These are phyloP conservation scores for Kluyveromyces dobzhanskii DNA, from an alignment of 805 yeast genomes.

Conservation along the genomic window DNA sequence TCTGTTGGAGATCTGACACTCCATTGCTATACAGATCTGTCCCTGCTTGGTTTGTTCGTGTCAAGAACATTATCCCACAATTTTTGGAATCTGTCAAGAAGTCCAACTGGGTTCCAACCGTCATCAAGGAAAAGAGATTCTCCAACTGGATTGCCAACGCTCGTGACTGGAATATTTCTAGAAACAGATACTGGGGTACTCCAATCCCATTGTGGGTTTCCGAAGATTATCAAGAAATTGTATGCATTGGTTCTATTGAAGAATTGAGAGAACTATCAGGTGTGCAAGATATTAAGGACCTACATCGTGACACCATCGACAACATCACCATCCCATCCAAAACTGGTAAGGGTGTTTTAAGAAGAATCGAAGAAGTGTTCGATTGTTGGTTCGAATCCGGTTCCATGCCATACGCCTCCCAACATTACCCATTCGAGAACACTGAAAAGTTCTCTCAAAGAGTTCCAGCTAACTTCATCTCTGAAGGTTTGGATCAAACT, in stretches of 20 bases:
- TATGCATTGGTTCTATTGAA: conserved; percentile 85
- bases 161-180: conserved; percentile 97
- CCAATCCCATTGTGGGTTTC: conserved; percentile 98
- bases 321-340: conserved; percentile 87
- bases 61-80: conserved; percentile 77
- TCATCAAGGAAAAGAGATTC: conserved; percentile 89
- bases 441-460: conserved; percentile 57
- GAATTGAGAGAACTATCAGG: conserved; percentile 86
- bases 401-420: conserved; percentile 96
- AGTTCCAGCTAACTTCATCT: conserved; percentile 96
- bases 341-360: conserved; percentile 78
- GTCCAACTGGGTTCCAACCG: conserved; percentile 91
- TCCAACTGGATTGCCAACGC: conserved; percentile 98
- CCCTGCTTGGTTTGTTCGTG: conserved; percentile 97
- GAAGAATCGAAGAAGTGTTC: conserved; percentile 93
- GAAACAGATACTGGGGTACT: conserved; percentile 99
- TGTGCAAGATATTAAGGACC: conserved; percentile 67
- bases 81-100: conserved; percentile 78
- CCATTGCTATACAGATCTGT: conserved; percentile 94
- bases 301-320: conserved; percentile 92
- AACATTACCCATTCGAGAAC: conserved; percentile 93
- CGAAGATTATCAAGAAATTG: conserved; percentile 86
- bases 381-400: conserved; percentile 99
- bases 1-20: conserved; percentile 99
- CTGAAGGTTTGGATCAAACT: conserved; percentile 98